Percentiles rank a stretch among this genome's conserved stretches.
phyloP scores from a whole-genome alignment of 805 yeast species.

The Candida verbasci region DNA sequence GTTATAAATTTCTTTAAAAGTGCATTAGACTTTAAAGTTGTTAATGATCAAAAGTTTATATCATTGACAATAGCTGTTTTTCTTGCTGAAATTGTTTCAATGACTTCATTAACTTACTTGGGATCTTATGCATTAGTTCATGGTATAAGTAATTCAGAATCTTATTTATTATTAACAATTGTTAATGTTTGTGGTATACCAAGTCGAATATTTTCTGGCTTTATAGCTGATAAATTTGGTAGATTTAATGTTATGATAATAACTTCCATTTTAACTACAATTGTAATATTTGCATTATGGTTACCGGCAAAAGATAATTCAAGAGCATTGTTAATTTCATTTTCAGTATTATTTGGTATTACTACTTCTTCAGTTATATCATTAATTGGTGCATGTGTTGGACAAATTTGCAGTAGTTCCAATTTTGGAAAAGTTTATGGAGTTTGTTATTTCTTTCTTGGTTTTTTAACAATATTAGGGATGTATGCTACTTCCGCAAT shows the following conservation, averaged over 20 bases:
- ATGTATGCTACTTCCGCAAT: conserved; percentile 24
- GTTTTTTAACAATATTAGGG: conserved; percentile 26
- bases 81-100: conserved; percentile 45
- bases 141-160: conserved; percentile 15
- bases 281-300: conserved; percentile 22
- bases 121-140: conserved; percentile 23
- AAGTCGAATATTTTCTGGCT: conserved; percentile 22
- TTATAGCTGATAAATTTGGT: conserved; percentile 24
- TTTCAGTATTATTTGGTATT: conserved; percentile 50
- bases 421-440: conserved; percentile 55
- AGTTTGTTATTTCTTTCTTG: conserved; percentile 41
- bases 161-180: conserved; percentile 22
- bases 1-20: conserved; percentile 22
- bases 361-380: conserved; percentile 54
- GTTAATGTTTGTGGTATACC: conserved; percentile 27
- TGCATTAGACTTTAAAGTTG: conserved; percentile 19
- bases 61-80: conserved; percentile 21
- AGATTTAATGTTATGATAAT: conserved; percentile 22
- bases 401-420: conserved; percentile 52
- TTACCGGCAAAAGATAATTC: conserved; percentile 30
- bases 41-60: conserved; percentile 19
- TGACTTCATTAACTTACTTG: conserved; percentile 31
- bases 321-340: conserved; percentile 32
- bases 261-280: conserved; percentile 18
- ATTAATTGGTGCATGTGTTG: conserved; percentile 55